phyloP scores from a whole-genome alignment of 2,329 filamentous ascomycete species.

The Chrysoporthe cubensis region DNA sequence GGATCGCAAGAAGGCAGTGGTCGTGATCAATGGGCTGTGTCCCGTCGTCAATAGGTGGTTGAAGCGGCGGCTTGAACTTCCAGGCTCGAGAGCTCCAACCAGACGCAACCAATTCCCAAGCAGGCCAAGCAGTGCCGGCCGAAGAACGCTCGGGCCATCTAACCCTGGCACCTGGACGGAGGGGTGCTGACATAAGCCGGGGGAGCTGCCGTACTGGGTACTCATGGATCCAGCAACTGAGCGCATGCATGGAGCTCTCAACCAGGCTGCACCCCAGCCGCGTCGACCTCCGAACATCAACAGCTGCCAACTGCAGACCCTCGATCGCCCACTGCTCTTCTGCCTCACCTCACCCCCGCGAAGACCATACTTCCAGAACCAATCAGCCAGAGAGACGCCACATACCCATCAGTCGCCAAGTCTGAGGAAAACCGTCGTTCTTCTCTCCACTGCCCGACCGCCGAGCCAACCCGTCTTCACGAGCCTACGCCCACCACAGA shows the following conservation, averaged over 20 bases:
- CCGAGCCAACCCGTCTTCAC: conserved; percentile 14
- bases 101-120: conserved; percentile 29
- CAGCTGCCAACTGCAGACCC: conserved; percentile 27
- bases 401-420: conserved; percentile 1
- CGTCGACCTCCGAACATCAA: conserved; percentile 37
- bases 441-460: neutral
- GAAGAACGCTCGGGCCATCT: conserved; percentile 23
- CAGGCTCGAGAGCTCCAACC: conserved; percentile 23
- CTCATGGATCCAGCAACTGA: neutral
- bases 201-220: neutral
- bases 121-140: conserved; percentile 21
- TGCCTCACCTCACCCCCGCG: neutral
- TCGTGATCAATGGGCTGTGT: conserved; percentile 37
- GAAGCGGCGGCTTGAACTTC: conserved; percentile 35
- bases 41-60: conserved; percentile 24
- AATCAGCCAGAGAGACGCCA: neutral
- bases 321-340: conserved; percentile 13
- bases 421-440: neutral
- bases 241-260: conserved; percentile 15
- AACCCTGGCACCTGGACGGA: neutral
- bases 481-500: conserved; percentile 21
- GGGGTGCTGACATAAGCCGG: conserved; percentile 23
- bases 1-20: conserved; percentile 39
- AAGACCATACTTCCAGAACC: neutral
- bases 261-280: conserved; percentile 49